Conservation (phyloP, 768 basidiomycete genomes). For the Lactarius sp. region DNA sequence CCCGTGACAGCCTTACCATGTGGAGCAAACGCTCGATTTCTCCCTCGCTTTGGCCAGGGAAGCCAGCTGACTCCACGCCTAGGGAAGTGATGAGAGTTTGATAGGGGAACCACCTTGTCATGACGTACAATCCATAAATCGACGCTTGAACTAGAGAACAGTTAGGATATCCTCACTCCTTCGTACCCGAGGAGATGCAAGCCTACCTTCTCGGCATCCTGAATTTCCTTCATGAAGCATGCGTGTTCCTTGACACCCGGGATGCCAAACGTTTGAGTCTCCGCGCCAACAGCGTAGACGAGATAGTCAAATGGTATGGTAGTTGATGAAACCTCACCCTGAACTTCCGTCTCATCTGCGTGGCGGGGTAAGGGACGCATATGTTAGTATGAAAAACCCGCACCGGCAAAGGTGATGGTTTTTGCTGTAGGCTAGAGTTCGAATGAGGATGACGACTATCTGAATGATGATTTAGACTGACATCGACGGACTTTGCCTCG, state of each 20-base stretch:
- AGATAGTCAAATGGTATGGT: conserved; percentile 94
- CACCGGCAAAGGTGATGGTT: conserved; percentile 88
- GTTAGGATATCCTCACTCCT: conserved; percentile 2
- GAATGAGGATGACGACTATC: conserved; percentile 15
- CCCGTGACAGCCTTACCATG: conserved; percentile 48
- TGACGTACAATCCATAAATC: conserved; percentile 78
- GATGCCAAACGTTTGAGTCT: conserved; percentile 92
- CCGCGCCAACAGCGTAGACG: conserved; percentile 92
- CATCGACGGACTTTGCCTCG: conserved; percentile 86
- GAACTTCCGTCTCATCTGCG: conserved; percentile 76
- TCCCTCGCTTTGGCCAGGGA: conserved; percentile 79
- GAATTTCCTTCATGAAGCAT: conserved; percentile 98
- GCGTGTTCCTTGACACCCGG: conserved; percentile 91
- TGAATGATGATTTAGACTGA: conserved; percentile 32
- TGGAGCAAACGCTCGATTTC: conserved; percentile 90
- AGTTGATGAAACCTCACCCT: conserved; percentile 63
- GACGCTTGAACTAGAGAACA: conserved; percentile 59
- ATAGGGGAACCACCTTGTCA: neutral
- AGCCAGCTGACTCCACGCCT: conserved; percentile 91
- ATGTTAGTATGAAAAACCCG: neutral
- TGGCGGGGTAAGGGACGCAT: conserved; percentile 3
- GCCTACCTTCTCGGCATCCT: conserved; percentile 83
- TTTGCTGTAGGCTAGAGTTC: conserved; percentile 60
- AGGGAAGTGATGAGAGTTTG: conserved; percentile 2
- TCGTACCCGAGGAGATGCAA: neutral